Base-by-base conservation (phyloP, 805 yeast genomes). In the Candida golubevii region DNA sequence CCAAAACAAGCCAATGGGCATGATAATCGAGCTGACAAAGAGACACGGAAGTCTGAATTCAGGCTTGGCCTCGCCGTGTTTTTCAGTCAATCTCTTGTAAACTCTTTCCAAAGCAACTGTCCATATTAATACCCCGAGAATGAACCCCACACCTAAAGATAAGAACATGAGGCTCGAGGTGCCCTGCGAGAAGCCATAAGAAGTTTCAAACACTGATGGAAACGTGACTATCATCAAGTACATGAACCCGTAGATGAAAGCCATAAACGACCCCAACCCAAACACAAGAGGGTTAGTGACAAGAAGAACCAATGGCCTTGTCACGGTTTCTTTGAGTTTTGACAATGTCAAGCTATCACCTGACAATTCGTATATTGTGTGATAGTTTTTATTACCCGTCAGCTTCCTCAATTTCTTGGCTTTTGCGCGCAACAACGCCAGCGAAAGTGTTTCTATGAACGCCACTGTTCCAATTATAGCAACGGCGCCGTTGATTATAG, bases 231-330 rank as follows among this genome's bases (percentile, higher is more conserved):
- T 60, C 71, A 69, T 65, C 45, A 68, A 50, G 49, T 69, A 69
- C 64, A 69, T 59, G 46, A 68, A 66, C n/a, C 71, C 72, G 46
- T 69, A 68, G 9, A 63, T 61, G 50, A 69, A 65, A 2, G 72
- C 72, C 71, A 69, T 65, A 49, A 66, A 69, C 11, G 70, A 59
- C 1, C 74, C 72, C 42, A 69, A 57, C 0, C 72, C 72, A 32
- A 66, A 51, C 11, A 69, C 57, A 66, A 69, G 66, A 2, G 72
- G 72, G 46, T 69, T 66, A 14, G 62, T 57, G 45, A 55, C 53
- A 9, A 69, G 55, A 23, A 68, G 57, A 26, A 61, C 59, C 15
- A 69, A 32, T 5, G 74, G 73, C 35, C 72, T 51, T 14, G 59
- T 49, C 48, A 66, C 56, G 7, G 64, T 59, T 11, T 54, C 44